A percentile compares a stretch with the other conserved stretches of the same genome.
Evolutionary conservation across 2,329 filamentous ascomycete species (phyloP).

Genomic region (Trichoderma sp.): DNA sequence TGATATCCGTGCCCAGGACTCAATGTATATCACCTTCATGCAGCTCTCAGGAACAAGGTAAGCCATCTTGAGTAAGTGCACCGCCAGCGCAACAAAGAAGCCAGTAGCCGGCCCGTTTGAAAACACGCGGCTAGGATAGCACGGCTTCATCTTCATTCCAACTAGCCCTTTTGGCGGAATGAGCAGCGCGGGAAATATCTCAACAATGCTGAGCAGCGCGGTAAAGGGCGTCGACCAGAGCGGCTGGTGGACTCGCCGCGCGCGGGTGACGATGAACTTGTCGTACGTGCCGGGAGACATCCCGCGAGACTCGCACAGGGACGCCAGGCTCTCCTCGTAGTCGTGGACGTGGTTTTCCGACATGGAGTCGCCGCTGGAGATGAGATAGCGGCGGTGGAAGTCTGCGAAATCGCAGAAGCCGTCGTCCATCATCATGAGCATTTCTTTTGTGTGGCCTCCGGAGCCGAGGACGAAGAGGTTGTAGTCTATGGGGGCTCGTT

Average conservation of each 20-base stretch:
- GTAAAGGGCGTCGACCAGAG: conserved; percentile 70
- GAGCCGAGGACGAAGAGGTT: conserved; percentile 83
- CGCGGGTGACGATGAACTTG: conserved; percentile 68
- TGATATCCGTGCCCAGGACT: conserved; percentile 86
- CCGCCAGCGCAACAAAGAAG: conserved; percentile 64
- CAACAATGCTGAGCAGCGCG: conserved; percentile 61
- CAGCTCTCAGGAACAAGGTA: conserved; percentile 46
- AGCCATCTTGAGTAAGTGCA: conserved; percentile 47
- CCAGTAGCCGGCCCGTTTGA: conserved; percentile 88
- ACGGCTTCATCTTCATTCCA: conserved; percentile 25
- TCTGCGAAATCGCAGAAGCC: conserved; percentile 49
- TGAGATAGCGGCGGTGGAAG: conserved; percentile 75
- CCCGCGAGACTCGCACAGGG: conserved; percentile 22
- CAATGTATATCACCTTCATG: conserved; percentile 79
- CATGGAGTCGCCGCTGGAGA: conserved; percentile 69
- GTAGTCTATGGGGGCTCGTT: conserved; percentile 39
- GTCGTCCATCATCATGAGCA: conserved; percentile 75
- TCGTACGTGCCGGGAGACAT: conserved; percentile 52
- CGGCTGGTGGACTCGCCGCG: conserved; percentile 78
- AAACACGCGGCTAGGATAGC: conserved; percentile 71
- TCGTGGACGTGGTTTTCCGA: conserved; percentile 67
- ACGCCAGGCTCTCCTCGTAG: conserved; percentile 37
- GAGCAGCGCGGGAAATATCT: conserved; percentile 57
- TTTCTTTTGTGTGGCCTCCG: conserved; percentile 92
- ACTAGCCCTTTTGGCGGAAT: conserved; percentile 28